A percentile compares a stretch with the other conserved stretches of the same genome.
These are phyloP conservation scores for Alnus glutinosa DNA, from an alignment of 306 rosid genomes.

Conservation along the genomic window DNA sequence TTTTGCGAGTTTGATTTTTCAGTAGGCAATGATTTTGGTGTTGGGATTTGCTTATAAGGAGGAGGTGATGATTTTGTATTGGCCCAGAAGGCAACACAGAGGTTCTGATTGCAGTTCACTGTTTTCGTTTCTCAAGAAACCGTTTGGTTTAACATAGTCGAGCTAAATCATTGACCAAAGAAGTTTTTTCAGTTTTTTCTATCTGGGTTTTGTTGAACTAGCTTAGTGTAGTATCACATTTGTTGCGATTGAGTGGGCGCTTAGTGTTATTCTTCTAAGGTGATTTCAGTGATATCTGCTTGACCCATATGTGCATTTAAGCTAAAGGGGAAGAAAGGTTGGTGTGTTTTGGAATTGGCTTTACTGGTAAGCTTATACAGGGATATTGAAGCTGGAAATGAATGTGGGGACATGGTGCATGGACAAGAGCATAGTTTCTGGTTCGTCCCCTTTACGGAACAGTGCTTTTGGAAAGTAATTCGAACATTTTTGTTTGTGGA, in stretches of 20 bases:
- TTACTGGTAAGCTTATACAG: slow-evolving; percentile 54
- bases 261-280: slow-evolving; percentile 29
- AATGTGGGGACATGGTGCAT: slow-evolving; percentile 95
- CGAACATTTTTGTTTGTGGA: slow-evolving; percentile 42
- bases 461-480: slow-evolving; percentile 51
- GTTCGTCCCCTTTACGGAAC: slow-evolving; percentile 73
- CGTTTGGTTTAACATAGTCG: slow-evolving; percentile 48
- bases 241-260: slow-evolving; percentile 34
- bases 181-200: slow-evolving; percentile 20
- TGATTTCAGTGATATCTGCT: slow-evolving; percentile 30
- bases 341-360: slow-evolving; percentile 38
- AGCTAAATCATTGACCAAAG: slow-evolving; percentile 30
- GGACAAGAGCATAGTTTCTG: slow-evolving; percentile 80
- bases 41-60: slow-evolving; percentile 30
- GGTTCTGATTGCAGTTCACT: slow-evolving; percentile 46
- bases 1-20: slow-evolving; percentile 28
- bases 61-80: slow-evolving; percentile 49
- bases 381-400: slow-evolving; percentile 74
- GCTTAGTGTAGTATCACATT: slow-evolving; percentile 27
- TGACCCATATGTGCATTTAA: slow-evolving; percentile 27
- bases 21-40: slow-evolving; percentile 47
- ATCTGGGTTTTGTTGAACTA: slow-evolving; percentile 29
- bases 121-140: slow-evolving; percentile 45
- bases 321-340: slow-evolving; percentile 33
- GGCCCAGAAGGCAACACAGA: slow-evolving; percentile 34